phyloP scores from a whole-genome alignment of 345 rosid genomes.

The Firmiana major region DNA sequence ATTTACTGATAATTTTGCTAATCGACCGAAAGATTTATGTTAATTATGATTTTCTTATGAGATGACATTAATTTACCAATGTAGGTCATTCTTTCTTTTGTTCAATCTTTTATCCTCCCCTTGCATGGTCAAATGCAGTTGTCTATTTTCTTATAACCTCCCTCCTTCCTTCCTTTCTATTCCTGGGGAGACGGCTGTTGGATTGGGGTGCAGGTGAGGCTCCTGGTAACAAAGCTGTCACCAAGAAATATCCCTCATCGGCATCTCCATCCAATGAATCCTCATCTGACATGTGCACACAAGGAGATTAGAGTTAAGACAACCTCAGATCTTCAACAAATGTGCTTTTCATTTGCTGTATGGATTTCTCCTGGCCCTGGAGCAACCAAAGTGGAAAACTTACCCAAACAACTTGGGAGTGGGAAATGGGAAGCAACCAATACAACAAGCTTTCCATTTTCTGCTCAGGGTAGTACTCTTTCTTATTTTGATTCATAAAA shows the following conservation, averaged over 20 bases:
- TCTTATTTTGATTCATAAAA: too few relatives aligned
- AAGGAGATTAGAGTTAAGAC: too few relatives aligned
- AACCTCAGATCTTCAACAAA: too few relatives aligned
- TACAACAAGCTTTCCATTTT: not conserved
- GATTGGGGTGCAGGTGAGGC: too few relatives aligned
- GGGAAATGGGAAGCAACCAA: not conserved
- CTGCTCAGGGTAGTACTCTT: not conserved
- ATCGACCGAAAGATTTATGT: not conserved
- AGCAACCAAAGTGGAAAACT: not conserved
- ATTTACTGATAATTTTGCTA: not conserved
- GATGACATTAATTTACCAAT: constrained; percentile 1
- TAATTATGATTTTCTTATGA: not conserved
- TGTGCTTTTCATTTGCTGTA: not conserved
- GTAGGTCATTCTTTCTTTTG: not conserved
- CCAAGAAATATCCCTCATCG: too few relatives aligned
- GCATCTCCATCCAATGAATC: too few relatives aligned
- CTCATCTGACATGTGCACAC: too few relatives aligned
- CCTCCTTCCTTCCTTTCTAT: too few relatives aligned
- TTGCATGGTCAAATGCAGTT: not conserved
- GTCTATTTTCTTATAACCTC: not conserved
- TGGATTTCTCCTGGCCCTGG: not conserved
- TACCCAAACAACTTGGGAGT: not conserved
- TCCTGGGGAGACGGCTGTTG: too few relatives aligned
- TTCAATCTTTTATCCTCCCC: not conserved
- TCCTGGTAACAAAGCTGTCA: too few relatives aligned